Evolutionary conservation across 2,329 filamentous ascomycete species (phyloP).

Genomic region (Diaporthe sp.): DNA sequence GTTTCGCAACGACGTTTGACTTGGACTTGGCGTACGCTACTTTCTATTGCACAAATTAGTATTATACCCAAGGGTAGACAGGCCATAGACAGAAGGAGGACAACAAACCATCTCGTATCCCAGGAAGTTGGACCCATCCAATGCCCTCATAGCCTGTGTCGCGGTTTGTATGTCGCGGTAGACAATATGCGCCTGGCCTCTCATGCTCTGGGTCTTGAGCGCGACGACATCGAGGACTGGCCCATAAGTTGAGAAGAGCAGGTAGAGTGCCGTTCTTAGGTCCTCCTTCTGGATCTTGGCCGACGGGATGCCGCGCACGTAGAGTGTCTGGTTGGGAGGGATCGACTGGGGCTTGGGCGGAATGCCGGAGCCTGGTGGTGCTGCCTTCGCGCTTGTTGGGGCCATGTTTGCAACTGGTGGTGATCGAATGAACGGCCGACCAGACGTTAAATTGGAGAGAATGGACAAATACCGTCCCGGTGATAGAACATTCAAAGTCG

Average conservation of each 20-base stretch:
- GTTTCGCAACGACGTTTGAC: constrained; percentile 88
- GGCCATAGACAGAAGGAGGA: neutral
- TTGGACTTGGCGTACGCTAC: constrained; percentile 93
- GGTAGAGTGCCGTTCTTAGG: constrained; percentile 88
- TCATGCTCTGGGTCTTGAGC: constrained; percentile 91
- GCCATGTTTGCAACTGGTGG: constrained; percentile 21
- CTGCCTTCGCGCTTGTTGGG: constrained; percentile 36
- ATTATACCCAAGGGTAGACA: constrained; percentile 4
- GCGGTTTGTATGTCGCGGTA: constrained; percentile 92
- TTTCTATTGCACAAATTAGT: constrained; percentile 68
- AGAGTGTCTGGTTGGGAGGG: constrained; percentile 72
- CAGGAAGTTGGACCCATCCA: constrained; percentile 89
- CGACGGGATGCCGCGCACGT: constrained; percentile 87
- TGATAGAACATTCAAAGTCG: neutral
- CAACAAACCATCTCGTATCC: constrained; percentile 85
- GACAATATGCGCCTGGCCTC: constrained; percentile 93
- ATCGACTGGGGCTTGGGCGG: constrained; percentile 43
- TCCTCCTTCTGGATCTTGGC: constrained; percentile 93
- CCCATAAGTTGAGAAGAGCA: constrained; percentile 94
- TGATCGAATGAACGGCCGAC: neutral
- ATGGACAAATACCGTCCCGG: neutral
- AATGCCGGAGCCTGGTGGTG: constrained; percentile 39
- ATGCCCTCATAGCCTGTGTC: constrained; percentile 90
- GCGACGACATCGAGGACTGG: constrained; percentile 93
- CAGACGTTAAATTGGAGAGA: neutral